Evolutionary conservation across 805 yeast species (phyloP).

Genomic region (Groenewaldozyma tartarivorans): DNA sequence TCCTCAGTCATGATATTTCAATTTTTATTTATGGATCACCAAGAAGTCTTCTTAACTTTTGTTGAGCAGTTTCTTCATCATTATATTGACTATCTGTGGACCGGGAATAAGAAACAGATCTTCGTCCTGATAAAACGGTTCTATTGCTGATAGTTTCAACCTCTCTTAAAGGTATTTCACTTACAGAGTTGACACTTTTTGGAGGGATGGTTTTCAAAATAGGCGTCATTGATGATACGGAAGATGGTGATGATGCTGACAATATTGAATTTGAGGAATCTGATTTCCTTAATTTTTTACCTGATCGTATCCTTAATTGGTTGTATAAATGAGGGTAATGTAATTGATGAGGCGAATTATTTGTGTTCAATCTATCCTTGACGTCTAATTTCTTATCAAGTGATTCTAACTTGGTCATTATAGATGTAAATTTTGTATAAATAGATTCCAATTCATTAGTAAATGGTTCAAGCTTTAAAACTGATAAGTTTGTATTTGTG

Average conservation of each 20-base stretch:
- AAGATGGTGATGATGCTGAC: background rate
- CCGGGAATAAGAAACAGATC: slow-evolving; percentile 1
- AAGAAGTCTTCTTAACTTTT: slow-evolving; percentile 1
- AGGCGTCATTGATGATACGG: too few relatives aligned
- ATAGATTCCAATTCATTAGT: slow-evolving; percentile 9
- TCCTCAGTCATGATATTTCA: too few relatives aligned
- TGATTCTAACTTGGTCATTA: slow-evolving; percentile 10
- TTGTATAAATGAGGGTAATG: slow-evolving; percentile 37
- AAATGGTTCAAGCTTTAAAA: slow-evolving; percentile 8
- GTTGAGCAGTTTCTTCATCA: slow-evolving; percentile 2
- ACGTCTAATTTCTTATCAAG: slow-evolving; percentile 31
- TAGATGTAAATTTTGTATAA: slow-evolving; percentile 8
- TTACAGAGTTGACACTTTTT: background rate
- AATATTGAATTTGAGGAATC: too few relatives aligned
- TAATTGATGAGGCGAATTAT: slow-evolving; percentile 30
- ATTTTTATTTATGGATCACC: background rate
- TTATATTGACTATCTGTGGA: background rate
- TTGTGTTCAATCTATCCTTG: slow-evolving; percentile 30
- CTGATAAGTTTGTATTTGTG: slow-evolving; percentile 1
- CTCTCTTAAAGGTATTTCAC: slow-evolving; percentile 2
- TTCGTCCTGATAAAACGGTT: slow-evolving; percentile 2
- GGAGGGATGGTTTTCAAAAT: slow-evolving; percentile 8
- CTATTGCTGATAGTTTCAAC: slow-evolving; percentile 5
- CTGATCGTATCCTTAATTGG: background rate
- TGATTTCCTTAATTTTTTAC: too few relatives aligned